Evolutionary conservation across 1,284 basidiomycete species (phyloP), one percentile per base, ranked within the genome.

Genomic region (Microbotryomycetes sp.): DNA sequence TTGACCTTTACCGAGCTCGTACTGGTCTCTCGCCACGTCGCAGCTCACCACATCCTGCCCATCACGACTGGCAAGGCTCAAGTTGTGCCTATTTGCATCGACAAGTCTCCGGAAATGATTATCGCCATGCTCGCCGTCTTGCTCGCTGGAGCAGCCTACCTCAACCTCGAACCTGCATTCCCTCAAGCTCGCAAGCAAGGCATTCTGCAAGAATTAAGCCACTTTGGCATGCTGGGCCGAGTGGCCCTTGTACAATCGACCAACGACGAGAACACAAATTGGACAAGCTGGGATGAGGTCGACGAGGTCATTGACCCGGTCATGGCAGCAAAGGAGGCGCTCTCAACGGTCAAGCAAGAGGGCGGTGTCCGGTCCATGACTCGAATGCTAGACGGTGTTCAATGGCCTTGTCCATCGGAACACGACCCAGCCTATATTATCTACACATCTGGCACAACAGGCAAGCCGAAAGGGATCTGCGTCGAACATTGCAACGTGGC

Each of bases 361-460:
- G 56, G 41, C 28, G 4, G 18, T 49, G n/a, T 26, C 23, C 3
- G 11, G 18, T 9, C 9, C 18, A 9, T 41, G 9, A 18, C 11
- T 11, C 11, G 9, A 41, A 11, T 41, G 11, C 11, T 11, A 41
- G 35, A 24, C 52, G 27, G 29, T 21, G 28, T 45, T 26, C 15
- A 21, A 6, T 30, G 27, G 52, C 52, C 54, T 2, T 18, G 18
- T 3, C 23, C 26, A 7, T 11, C 24, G 23, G 11, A 26, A 13
- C 15, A 61, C 30, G 29, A 59, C 60, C 30, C 51, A 4, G 70
- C 67, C 3, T 71, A 71, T 41, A 55, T 70, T 16, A 67, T 71
- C 48, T 71, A 65, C 47, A 71, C 70, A 24, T 66, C 64, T 23
- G 70, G 70, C 4, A 65, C 66, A 18, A 71, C 70, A 9, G 70